phyloP scores from a whole-genome alignment of 2,329 filamentous ascomycete species.

The Trichophyton simii region DNA sequence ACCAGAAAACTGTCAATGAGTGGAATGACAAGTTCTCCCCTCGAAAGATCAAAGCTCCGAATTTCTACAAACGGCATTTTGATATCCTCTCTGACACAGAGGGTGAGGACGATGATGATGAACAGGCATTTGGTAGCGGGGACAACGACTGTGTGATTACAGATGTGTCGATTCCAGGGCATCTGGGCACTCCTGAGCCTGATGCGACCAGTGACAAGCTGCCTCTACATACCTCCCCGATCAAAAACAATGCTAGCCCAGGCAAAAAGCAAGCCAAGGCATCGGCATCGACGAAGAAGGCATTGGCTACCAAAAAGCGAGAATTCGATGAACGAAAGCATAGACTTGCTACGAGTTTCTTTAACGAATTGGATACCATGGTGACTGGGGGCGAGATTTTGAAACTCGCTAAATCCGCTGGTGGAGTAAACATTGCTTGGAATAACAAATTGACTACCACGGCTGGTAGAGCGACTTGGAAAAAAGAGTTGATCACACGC shows the following conservation, averaged over 20 bases:
- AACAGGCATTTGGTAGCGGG: slow-evolving; percentile 11
- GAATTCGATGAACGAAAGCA: slow-evolving; percentile 44
- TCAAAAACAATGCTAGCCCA: slow-evolving; percentile 16
- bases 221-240: slow-evolving; percentile 1
- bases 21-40: slow-evolving; percentile 46
- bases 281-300: slow-evolving; percentile 24
- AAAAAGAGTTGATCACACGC: slow-evolving; percentile 36
- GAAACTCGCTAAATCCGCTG: slow-evolving; percentile 38
- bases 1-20: slow-evolving; percentile 38
- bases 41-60: slow-evolving; percentile 26
- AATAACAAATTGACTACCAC: slow-evolving; percentile 51
- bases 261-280: slow-evolving; percentile 17
- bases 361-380: slow-evolving; percentile 43
- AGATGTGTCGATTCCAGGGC: background rate
- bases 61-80: slow-evolving; percentile 11
- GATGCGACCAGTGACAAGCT: background rate
- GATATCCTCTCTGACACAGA: slow-evolving; percentile 29
- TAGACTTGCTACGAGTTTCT: slow-evolving; percentile 41
- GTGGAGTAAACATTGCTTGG: slow-evolving; percentile 49
- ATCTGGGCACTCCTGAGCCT: background rate
- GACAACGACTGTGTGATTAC: slow-evolving; percentile 28
- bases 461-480: slow-evolving; percentile 58
- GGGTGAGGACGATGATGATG: slow-evolving; percentile 18
- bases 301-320: slow-evolving; percentile 30
- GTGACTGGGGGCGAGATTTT: slow-evolving; percentile 40